Percentiles rank a stretch among this genome's conserved stretches.
Conservation (phyloP, 2,329 filamentous ascomycete genomes). For the Fusarium burgessii region DNA sequence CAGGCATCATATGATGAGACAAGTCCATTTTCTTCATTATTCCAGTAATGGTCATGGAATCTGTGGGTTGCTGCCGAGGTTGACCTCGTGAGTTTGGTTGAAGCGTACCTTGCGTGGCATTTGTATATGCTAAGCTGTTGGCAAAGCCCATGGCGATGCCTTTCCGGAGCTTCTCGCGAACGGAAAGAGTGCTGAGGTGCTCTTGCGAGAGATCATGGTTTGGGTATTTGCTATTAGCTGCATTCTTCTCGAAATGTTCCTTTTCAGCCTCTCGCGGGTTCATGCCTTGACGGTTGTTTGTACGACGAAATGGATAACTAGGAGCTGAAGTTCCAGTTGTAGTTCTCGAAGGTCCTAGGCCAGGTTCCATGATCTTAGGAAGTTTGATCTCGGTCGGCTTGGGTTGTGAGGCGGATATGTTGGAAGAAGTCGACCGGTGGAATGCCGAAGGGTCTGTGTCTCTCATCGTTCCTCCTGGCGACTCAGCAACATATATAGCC, state of each 20-base stretch:
- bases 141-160: conserved; percentile 38
- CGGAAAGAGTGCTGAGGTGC: conserved; percentile 22
- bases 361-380: not conserved
- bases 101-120: not conserved
- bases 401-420: not conserved
- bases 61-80: not conserved
- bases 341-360: not conserved
- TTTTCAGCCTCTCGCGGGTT: not conserved
- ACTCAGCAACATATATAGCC: conserved; percentile 21
- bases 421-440: not conserved
- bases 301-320: not conserved
- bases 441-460: conserved; percentile 13
- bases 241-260: not conserved
- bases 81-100: not conserved
- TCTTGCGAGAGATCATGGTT: conserved; percentile 27
- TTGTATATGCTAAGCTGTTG: conserved; percentile 7
- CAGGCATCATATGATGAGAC: conserved; percentile 7
- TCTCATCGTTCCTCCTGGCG: conserved; percentile 34
- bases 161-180: conserved; percentile 36
- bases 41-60: conserved; percentile 9
- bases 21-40: conserved; percentile 22
- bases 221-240: not conserved
- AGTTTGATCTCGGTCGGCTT: not conserved
- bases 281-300: not conserved
- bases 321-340: no score